These are phyloP conservation scores for Prunus padus DNA, from an alignment of 306 rosid genomes.

Conservation along the genomic window DNA sequence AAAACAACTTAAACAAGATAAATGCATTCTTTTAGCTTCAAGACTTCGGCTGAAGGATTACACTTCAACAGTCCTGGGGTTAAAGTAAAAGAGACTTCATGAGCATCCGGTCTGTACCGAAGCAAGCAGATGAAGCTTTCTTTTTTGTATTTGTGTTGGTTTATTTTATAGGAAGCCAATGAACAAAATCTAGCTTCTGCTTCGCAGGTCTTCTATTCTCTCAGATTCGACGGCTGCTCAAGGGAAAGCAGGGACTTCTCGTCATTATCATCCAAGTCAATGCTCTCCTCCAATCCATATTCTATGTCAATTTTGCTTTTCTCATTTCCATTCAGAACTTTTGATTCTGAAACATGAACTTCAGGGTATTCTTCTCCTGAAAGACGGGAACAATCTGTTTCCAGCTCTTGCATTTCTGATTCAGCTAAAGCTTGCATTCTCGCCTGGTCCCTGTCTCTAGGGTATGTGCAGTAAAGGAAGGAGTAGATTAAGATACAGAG, in stretches of 20 bases:
- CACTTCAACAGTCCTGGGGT: not conserved
- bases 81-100: not conserved
- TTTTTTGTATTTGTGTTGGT: not conserved
- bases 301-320: conserved; percentile 23
- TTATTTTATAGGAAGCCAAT: not conserved
- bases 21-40: no score
- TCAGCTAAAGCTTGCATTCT: conserved; percentile 56
- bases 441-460: conserved; percentile 84
- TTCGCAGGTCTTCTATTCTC: conserved; percentile 5
- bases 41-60: no score
- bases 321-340: conserved; percentile 21
- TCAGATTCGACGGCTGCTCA: conserved; percentile 16
- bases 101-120: not conserved
- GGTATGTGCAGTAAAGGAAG: conserved; percentile 73
- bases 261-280: conserved; percentile 40
- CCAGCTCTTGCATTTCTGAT: conserved; percentile 67
- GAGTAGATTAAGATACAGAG: conserved; percentile 65
- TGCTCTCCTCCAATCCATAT: conserved; percentile 28
- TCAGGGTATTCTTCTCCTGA: conserved; percentile 22
- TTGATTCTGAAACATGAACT: conserved; percentile 27
- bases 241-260: conserved; percentile 41
- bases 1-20: no score
- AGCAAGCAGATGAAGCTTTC: not conserved
- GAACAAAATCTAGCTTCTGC: not conserved
- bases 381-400: conserved; percentile 15